Percentiles rank a stretch among this genome's conserved stretches.
phyloP scores from a whole-genome alignment of 208 protist genomes.

The Acanthamoeba castellanii region DNA sequence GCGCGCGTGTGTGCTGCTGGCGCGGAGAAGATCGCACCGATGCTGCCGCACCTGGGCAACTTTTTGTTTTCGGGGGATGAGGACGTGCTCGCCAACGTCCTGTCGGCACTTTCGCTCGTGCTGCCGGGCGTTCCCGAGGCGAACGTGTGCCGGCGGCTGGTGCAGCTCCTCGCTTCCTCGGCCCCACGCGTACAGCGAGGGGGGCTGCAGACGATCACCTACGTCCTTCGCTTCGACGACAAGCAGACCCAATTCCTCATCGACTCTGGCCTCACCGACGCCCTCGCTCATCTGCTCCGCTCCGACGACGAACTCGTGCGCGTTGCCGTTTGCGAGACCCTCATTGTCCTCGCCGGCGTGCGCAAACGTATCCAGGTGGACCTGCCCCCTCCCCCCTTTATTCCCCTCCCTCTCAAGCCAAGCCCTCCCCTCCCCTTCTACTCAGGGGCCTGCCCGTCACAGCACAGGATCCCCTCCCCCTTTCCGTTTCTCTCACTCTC shows the following conservation, averaged over 20 bases:
- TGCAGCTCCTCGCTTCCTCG: background rate
- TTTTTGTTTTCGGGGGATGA: constrained; percentile 8
- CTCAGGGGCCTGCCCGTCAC: no score
- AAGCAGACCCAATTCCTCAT: constrained; percentile 57
- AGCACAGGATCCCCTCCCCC: no score
- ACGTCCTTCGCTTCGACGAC: constrained; percentile 54
- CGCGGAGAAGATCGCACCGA: constrained; percentile 7
- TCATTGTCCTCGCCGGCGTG: constrained; percentile 65
- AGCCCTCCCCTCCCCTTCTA: no score
- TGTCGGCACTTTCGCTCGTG: constrained; percentile 8
- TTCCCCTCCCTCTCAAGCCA: no score
- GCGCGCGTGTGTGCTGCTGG: background rate
- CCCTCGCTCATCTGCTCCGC: background rate
- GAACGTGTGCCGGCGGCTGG: background rate
- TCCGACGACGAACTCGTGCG: constrained; percentile 50
- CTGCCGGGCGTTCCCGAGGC: constrained; percentile 36
- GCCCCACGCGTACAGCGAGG: background rate
- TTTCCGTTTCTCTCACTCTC: background rate
- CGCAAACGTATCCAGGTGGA: constrained; percentile 1
- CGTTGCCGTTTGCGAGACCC: constrained; percentile 15
- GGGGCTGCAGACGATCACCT: background rate
- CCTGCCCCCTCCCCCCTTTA: background rate
- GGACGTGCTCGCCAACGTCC: constrained; percentile 9
- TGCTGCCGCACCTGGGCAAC: constrained; percentile 42
- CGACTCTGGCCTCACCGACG: background rate